These are phyloP conservation scores for Posidonia australis DNA, from an alignment of 106 monocot species.

Conservation along the genomic window DNA sequence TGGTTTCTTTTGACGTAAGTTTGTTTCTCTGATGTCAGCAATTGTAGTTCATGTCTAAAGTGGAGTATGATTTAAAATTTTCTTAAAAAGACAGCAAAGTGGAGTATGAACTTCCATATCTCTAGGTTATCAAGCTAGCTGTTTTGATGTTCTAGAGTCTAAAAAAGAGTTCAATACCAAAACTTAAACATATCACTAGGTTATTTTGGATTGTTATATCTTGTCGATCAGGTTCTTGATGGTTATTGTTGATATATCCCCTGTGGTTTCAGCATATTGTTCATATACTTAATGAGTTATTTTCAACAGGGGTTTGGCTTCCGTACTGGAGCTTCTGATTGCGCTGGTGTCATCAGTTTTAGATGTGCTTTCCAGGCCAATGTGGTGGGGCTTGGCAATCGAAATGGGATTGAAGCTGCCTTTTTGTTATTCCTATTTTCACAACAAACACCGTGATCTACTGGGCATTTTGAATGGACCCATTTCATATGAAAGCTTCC, in stretches of 20 bases:
- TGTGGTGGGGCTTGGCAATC: conserved; percentile 56
- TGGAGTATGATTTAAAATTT: too few species aligned
- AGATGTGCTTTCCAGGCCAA: conserved; percentile 71
- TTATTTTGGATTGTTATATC: too few species aligned
- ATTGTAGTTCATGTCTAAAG: background rate
- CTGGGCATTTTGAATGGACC: conserved; percentile 39
- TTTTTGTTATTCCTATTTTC: conserved; percentile 56
- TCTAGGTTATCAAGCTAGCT: too few species aligned
- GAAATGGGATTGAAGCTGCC: conserved; percentile 51
- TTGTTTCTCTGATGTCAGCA: background rate
- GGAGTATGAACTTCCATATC: too few species aligned
- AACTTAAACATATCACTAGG: too few species aligned
- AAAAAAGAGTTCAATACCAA: too few species aligned
- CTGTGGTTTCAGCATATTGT: background rate
- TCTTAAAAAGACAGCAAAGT: too few species aligned
- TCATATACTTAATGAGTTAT: background rate
- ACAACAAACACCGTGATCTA: conserved; percentile 23
- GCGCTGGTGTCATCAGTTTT: conserved; percentile 41
- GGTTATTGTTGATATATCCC: too few species aligned
- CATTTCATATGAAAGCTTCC: conserved; percentile 41
- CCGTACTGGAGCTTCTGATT: conserved; percentile 47
- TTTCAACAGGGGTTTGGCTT: conserved; percentile 49
- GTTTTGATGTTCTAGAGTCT: too few species aligned
- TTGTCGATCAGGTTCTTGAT: too few species aligned
- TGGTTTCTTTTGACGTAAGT: conserved; percentile 96